Conservation (phyloP, 495 filamentous ascomycete species). For the Aspergillus haitiensis region DNA sequence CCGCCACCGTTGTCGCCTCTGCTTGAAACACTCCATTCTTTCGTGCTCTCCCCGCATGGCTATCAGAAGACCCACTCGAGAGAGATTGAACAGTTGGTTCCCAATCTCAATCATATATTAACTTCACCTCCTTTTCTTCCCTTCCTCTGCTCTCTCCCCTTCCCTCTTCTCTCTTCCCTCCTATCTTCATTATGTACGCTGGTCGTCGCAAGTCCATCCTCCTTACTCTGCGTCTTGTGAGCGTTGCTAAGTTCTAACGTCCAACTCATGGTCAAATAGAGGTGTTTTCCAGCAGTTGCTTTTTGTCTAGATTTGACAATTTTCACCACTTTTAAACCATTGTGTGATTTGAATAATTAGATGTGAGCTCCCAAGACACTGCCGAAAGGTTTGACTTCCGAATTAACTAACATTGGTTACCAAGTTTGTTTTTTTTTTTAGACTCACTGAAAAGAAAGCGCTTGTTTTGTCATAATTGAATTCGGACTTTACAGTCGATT, state of each 20-base stretch:
- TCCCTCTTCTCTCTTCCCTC: neutral
- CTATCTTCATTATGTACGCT: constrained; percentile 3
- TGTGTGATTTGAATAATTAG: no score
- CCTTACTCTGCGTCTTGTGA: neutral
- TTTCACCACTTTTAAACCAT: no score
- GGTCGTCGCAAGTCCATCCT: constrained; percentile 9
- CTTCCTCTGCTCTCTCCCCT: neutral
- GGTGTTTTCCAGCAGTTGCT: neutral
- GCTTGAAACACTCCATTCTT: neutral
- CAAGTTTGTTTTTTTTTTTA: no score
- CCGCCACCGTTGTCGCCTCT: neutral
- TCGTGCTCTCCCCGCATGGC: constrained; percentile 6
- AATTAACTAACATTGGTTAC: no score
- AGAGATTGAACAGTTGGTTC: neutral
- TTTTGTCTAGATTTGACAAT: no score
- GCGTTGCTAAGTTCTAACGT: neutral
- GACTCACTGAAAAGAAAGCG: no score
- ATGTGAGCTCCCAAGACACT: no score
- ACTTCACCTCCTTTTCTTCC: neutral
- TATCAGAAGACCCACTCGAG: neutral
- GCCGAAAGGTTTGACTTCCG: no score
- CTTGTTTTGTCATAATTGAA: no score
- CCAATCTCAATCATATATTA: neutral
- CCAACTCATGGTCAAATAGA: neutral
- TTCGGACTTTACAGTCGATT: no score